Evolutionary conservation across 1,139 yeast species (phyloP).

Genomic region (Suhomyces bolitotheri): DNA sequence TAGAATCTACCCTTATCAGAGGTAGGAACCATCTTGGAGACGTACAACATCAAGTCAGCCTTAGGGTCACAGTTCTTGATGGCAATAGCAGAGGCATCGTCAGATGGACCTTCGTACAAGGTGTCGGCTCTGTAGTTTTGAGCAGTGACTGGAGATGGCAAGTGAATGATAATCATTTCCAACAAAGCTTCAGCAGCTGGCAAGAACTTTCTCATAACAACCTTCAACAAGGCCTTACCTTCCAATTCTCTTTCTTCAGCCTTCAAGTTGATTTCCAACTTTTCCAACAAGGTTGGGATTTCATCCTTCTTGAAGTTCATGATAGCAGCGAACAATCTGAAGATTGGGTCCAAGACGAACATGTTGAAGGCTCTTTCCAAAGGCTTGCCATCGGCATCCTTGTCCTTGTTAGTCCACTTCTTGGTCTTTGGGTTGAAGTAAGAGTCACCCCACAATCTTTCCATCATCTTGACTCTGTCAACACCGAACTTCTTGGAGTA

Average conservation of each 20-base stretch:
- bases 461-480: slow-evolving; percentile 97
- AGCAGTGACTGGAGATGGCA: slow-evolving; percentile 99
- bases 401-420: slow-evolving; percentile 98
- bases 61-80: slow-evolving; percentile 98
- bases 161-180: slow-evolving; percentile 98
- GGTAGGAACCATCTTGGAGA: slow-evolving; percentile 99
- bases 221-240: slow-evolving; percentile 98
- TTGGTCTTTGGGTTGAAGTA: slow-evolving; percentile 99
- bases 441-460: slow-evolving; percentile 99
- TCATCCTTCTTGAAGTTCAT: slow-evolving; percentile 79
- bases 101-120: slow-evolving; percentile 98
- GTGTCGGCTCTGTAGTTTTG: slow-evolving; percentile 99
- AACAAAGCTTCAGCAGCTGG: slow-evolving; percentile 99
- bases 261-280: slow-evolving; percentile 89
- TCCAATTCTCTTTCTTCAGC: slow-evolving; percentile 95
- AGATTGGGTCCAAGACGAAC: slow-evolving; percentile 98
- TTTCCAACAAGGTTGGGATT: slow-evolving; percentile 83
- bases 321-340: slow-evolving; percentile 70
- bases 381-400: slow-evolving; percentile 92
- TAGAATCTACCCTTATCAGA: slow-evolving; percentile 99
- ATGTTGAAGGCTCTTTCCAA: slow-evolving; percentile 99
- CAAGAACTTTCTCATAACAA: slow-evolving; percentile 99
- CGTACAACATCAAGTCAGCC: slow-evolving; percentile 98
- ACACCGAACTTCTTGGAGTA: slow-evolving; percentile 99
- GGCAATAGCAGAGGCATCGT: slow-evolving; percentile 87